These are phyloP conservation scores for Penicillium argentinense DNA, from an alignment of 495 filamentous ascomycete species.

Conservation along the genomic window DNA sequence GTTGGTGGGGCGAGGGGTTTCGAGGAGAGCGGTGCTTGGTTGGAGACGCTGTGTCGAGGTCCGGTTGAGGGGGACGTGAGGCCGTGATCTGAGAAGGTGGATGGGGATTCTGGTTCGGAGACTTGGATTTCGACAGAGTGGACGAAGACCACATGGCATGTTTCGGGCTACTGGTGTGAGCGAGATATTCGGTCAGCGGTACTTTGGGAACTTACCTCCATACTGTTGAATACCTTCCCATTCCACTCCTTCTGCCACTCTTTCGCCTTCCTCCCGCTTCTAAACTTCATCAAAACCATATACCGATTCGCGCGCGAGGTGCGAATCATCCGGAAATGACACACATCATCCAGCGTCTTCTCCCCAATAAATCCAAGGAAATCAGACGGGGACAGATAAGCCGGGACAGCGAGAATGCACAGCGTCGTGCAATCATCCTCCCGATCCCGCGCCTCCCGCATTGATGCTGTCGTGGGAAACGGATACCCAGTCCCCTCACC, in stretches of 20 bases:
- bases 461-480: conserved; percentile 22
- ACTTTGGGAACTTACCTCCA: conserved; percentile 78
- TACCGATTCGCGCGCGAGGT: conserved; percentile 87
- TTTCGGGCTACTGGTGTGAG: too few species aligned
- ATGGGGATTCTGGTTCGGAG: conserved; percentile 25
- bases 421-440: conserved; percentile 81
- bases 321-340: conserved; percentile 93
- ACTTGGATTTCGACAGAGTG: conserved; percentile 75
- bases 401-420: conserved; percentile 92
- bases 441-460: conserved; percentile 11
- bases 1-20: conserved; percentile 92
- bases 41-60: conserved; percentile 14
- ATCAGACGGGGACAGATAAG: conserved; percentile 86
- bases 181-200: too few species aligned
- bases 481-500: conserved; percentile 16
- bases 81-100: conserved; percentile 13
- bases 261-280: conserved; percentile 68
- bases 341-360: conserved; percentile 81
- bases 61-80: conserved; percentile 49
- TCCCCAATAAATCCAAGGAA: conserved; percentile 93
- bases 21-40: conserved; percentile 55
- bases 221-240: conserved; percentile 90
- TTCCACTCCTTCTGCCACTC: conserved; percentile 87
- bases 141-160: conserved; percentile 94
- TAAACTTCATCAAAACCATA: conserved; percentile 97